These are phyloP conservation scores for Danielozyma ontarioensis DNA, from an alignment of 805 yeast genomes.

Conservation along the genomic window DNA sequence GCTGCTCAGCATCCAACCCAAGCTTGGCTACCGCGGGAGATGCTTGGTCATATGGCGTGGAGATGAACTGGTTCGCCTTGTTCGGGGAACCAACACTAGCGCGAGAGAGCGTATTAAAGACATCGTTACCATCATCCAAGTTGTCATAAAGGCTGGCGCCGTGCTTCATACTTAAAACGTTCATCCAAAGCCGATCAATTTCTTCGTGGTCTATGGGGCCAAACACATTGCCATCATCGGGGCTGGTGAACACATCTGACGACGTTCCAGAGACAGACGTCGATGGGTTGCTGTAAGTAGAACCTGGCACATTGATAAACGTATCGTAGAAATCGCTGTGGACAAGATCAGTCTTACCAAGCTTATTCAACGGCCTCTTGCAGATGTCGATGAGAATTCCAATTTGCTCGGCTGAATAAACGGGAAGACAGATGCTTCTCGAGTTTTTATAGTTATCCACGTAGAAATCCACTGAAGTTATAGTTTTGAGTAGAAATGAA, in stretches of 20 bases:
- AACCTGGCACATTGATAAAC: neutral
- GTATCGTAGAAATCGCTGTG: neutral
- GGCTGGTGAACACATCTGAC: neutral
- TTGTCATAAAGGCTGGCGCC: neutral
- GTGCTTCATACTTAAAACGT: slow-evolving; percentile 24
- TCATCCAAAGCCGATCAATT: slow-evolving; percentile 32
- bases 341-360: neutral
- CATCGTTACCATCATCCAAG: too few species aligned
- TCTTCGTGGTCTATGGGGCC: slow-evolving; percentile 16
- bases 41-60: neutral
- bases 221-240: neutral
- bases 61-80: neutral
- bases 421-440: slow-evolving; percentile 7
- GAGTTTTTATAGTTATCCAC: slow-evolving; percentile 14
- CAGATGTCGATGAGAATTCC: slow-evolving; percentile 16
- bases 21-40: too few species aligned
- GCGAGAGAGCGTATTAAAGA: neutral
- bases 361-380: neutral
- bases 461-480: slow-evolving; percentile 29
- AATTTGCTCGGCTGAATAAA: slow-evolving; percentile 16
- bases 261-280: neutral
- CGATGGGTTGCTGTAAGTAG: neutral
- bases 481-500: slow-evolving; percentile 29
- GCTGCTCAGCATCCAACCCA: slow-evolving; percentile 12
- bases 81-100: neutral